Percentiles rank a stretch among this genome's conserved stretches.
Conservation (phyloP, 2,329 filamentous ascomycete species). For the Fusarium coicis region DNA sequence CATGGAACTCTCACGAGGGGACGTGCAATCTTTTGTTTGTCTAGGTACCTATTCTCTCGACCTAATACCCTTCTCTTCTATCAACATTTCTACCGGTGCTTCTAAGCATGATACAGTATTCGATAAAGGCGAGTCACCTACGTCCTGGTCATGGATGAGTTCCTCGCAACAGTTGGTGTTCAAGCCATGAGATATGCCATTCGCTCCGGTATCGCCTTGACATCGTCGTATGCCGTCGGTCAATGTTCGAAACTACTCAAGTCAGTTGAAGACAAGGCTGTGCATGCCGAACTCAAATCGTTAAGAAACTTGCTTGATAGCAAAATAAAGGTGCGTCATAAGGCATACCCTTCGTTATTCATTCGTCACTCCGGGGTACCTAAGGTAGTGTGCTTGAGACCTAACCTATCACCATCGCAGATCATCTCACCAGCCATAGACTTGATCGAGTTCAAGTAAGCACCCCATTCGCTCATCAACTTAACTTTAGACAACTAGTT, state of each 20-base stretch:
- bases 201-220: conserved; percentile 85
- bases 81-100: neutral
- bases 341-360: neutral
- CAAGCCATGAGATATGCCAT: conserved; percentile 95
- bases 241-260: conserved; percentile 84
- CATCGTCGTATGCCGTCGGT: conserved; percentile 84
- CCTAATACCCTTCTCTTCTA: neutral
- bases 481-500: neutral
- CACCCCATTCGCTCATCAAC: conserved; percentile 12
- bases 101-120: conserved; percentile 25
- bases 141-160: conserved; percentile 71
- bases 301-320: conserved; percentile 81
- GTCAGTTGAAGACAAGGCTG: conserved; percentile 76
- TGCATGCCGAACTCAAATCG: conserved; percentile 73
- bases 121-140: conserved; percentile 5
- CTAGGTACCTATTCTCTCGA: neutral
- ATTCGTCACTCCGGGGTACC: neutral
- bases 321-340: conserved; percentile 79
- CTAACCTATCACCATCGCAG: conserved; percentile 52
- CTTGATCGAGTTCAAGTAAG: conserved; percentile 88
- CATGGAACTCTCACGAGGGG: conserved; percentile 13
- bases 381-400: neutral
- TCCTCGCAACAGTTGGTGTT: conserved; percentile 62
- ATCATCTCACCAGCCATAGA: conserved; percentile 92
- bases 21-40: conserved; percentile 16